Percentiles rank a stretch among this genome's conserved stretches.
These are phyloP conservation scores for Tulasnella calospora DNA, from an alignment of 768 basidiomycete species.

Conservation along the genomic window DNA sequence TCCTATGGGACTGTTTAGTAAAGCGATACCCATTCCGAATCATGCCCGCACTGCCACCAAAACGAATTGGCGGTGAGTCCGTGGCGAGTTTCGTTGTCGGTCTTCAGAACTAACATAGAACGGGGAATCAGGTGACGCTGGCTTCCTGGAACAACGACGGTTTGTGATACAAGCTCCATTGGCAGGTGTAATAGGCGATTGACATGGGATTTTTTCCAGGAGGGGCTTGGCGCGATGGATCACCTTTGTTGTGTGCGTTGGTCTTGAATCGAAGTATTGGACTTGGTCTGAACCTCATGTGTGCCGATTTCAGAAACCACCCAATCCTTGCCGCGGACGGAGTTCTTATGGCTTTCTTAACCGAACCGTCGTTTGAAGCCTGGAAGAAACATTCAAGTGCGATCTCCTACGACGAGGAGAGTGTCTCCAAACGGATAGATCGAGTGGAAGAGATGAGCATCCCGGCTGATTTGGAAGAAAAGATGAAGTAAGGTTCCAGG, in stretches of 20 bases:
- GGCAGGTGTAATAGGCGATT: not conserved
- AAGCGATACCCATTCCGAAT: conserved; percentile 92
- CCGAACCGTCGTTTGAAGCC: conserved; percentile 74
- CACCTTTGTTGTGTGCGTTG: conserved; percentile 65
- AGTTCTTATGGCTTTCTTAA: conserved; percentile 71
- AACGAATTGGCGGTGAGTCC: conserved; percentile 78
- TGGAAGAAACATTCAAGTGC: conserved; percentile 72
- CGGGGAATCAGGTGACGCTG: conserved; percentile 62
- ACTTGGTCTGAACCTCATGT: not conserved
- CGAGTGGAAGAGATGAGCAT: conserved; percentile 85
- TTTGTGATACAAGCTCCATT: conserved; percentile 32
- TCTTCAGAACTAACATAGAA: conserved; percentile 22
- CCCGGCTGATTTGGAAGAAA: conserved; percentile 87
- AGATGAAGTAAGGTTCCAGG: conserved; percentile 54
- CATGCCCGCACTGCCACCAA: conserved; percentile 82
- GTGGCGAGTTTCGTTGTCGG: not conserved
- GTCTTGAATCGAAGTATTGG: too few species aligned
- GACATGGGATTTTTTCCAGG: conserved; percentile 40
- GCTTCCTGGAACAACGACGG: conserved; percentile 88
- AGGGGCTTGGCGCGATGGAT: conserved; percentile 76
- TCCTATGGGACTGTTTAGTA: conserved; percentile 79
- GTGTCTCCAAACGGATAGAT: conserved; percentile 69
- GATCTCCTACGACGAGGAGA: conserved; percentile 84
- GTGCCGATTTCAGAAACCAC: conserved; percentile 60
- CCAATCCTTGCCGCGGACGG: conserved; percentile 87